Base-by-base conservation (phyloP, 169 alveolate species). In the Plasmodium knowlesi region DNA sequence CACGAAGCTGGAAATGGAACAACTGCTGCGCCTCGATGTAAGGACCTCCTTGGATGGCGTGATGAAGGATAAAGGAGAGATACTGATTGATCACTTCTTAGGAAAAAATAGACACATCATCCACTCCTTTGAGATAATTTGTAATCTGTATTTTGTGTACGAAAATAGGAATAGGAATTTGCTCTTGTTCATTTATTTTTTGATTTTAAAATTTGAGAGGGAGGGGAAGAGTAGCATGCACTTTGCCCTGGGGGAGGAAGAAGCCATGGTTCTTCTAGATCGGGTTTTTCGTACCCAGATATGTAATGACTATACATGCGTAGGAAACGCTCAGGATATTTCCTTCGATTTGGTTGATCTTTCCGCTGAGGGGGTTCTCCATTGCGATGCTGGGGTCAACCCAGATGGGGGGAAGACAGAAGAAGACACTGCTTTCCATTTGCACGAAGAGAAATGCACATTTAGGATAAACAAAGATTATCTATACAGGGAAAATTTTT, bases 401-500 rank as follows among this genome's bases (percentile, higher is more conserved):
- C 22, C 22, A 54, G 10, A 82, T 10, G 25, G 16, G 37, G 67
- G 16, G 30, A 54, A n/a, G 19, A 54, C n/a, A 9, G 54, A 82
- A 30, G 43, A 57, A 32, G 54, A 43, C 3, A 32, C 19, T 72
- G 12, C 32, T 30, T 37, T 84, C 5, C 43, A 10, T 32, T 43
- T 84, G n/a, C 28, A 9, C 43, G 19, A 53, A 5, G 74, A 57
- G 39, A 86, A 46, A 37, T 86, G 14, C 70, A 74, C 22, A 39
- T 74, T 74, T 54, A 37, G 34, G 43, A 86, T 86, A 86, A 39
- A 41, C 57, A 28, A 76, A 30, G 85, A 86, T 53, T 76, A 76
- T 74, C 41, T 86, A 54, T 86, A 70, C 74, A 86, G 70, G 46
- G 93, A 86, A n/a, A 37, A 86, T 76, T 86, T 86, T 86, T 74